Conservation (phyloP, 2,329 filamentous ascomycete genomes). For the Hyphodiscus sp. region DNA sequence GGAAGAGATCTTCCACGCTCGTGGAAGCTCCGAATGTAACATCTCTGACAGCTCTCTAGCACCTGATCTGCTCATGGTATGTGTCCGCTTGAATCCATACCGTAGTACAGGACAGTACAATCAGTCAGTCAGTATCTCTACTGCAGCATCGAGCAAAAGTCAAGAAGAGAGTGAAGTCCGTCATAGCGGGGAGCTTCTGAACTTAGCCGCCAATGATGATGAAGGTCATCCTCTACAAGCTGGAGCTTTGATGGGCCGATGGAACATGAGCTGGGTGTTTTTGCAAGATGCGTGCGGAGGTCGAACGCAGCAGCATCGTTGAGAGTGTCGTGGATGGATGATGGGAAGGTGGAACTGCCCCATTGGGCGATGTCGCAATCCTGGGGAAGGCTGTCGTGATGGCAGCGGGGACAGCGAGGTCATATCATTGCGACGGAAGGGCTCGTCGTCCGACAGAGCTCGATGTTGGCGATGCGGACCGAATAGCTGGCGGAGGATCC, state of each 20-base stretch:
- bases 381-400: slow-evolving; percentile 12
- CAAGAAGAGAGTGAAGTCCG: not conserved
- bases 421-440: not conserved
- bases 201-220: not conserved
- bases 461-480: no score
- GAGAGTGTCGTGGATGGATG: not conserved
- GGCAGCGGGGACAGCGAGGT: not conserved
- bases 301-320: not conserved
- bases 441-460: not conserved
- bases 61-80: no score
- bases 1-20: not conserved
- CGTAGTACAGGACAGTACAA: no score
- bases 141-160: not conserved
- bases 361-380: slow-evolving; percentile 21
- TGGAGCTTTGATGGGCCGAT: not conserved
- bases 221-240: not conserved
- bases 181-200: not conserved
- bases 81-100: no score
- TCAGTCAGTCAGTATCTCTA: no score
- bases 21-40: not conserved
- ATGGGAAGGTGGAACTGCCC: slow-evolving; percentile 11
- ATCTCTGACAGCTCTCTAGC: no score
- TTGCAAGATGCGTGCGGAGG: not conserved
- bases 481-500: no score
- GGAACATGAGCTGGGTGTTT: not conserved